phyloP scores from a whole-genome alignment of 2,329 filamentous ascomycete species.

The Ceratocystis diversiconidia region DNA sequence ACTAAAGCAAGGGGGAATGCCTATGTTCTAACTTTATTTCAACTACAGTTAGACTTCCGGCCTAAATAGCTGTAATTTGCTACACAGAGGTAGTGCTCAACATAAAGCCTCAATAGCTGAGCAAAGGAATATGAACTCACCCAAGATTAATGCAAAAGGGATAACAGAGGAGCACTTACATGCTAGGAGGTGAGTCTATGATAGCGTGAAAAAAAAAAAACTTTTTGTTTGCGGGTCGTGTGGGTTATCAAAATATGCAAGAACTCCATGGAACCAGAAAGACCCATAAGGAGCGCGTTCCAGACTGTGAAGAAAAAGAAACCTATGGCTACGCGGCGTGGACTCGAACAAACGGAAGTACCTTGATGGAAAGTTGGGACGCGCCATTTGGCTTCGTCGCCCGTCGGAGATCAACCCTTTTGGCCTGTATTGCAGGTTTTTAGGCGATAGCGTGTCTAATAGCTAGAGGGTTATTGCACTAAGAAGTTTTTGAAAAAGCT shows the following conservation, averaged over 20 bases:
- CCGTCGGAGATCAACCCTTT: neutral
- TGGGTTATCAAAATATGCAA: neutral
- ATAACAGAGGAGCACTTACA: too few relatives aligned
- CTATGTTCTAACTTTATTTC: constrained; percentile 3
- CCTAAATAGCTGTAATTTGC: neutral
- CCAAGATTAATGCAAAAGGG: too few relatives aligned
- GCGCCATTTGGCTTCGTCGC: neutral
- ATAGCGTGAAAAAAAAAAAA: neutral
- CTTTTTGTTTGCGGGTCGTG: neutral
- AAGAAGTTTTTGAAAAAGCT: neutral
- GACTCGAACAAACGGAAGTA: neutral
- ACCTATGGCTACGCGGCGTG: neutral
- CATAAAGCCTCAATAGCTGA: neutral
- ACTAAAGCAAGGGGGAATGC: neutral
- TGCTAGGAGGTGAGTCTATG: too few relatives aligned
- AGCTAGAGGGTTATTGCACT: neutral
- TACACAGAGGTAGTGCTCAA: neutral
- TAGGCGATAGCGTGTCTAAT: neutral
- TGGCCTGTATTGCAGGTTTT: neutral
- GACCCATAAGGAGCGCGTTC: neutral
- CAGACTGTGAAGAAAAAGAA: neutral
- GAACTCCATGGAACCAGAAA: neutral
- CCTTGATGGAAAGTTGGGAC: neutral
- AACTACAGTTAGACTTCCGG: neutral
- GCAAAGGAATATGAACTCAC: too few relatives aligned